Evolutionary conservation across 495 filamentous ascomycete genomes (phyloP).

Genomic region (Ramalina intermedia): DNA sequence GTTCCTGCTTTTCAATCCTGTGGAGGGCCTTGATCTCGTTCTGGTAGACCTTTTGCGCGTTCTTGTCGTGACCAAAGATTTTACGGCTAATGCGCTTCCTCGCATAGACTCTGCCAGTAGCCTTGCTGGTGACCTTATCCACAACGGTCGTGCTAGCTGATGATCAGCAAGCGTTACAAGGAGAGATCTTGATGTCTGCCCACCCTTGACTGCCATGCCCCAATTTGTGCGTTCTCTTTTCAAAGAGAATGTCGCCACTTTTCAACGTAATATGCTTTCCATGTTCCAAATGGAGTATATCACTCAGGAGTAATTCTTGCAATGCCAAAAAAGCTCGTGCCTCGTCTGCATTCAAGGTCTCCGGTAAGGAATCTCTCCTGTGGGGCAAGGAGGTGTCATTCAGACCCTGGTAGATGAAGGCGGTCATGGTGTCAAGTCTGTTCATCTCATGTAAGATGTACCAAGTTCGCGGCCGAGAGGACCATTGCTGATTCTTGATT

Average conservation of each 20-base stretch:
- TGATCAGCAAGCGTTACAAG: neutral
- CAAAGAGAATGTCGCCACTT: constrained; percentile 1
- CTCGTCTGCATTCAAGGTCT: neutral
- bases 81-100: neutral
- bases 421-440: constrained; percentile 5
- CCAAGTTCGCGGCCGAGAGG: constrained; percentile 11
- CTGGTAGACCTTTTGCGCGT: neutral
- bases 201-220: constrained; percentile 1
- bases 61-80: constrained; percentile 3
- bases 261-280: neutral
- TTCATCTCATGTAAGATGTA: constrained; percentile 9
- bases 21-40: neutral
- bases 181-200: neutral
- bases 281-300: neutral
- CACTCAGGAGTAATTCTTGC: neutral
- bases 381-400: constrained; percentile 12
- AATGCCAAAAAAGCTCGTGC: neutral
- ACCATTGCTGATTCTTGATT: constrained; percentile 2
- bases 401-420: constrained; percentile 12
- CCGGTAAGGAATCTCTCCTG: neutral
- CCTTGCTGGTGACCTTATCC: neutral
- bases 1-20: neutral
- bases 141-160: neutral
- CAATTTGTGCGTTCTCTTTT: neutral
- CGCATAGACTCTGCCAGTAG: neutral